phyloP scores from a whole-genome alignment of 148 eudicot genomes.

The Amaranthus cruentus region DNA sequence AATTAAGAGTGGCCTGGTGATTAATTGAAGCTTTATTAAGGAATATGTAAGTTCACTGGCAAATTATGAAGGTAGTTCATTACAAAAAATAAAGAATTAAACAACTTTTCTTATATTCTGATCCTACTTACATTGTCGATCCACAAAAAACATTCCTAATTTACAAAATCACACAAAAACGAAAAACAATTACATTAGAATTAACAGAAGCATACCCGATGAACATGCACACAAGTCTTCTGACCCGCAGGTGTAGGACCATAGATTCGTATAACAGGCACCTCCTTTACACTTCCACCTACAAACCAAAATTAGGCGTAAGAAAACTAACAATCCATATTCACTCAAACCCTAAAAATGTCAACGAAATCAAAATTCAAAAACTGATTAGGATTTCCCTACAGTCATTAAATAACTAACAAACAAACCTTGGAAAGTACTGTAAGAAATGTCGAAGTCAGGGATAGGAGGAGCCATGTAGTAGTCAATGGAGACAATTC shows the following conservation, averaged over 20 bases:
- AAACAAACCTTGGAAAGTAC: constrained; percentile 63
- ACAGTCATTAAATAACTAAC: background rate
- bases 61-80: background rate
- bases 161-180: background rate
- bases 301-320: constrained; percentile 1
- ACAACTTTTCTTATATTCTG: background rate
- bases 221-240: constrained; percentile 84
- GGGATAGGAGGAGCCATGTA: constrained; percentile 79
- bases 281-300: constrained; percentile 89
- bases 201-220: constrained; percentile 44
- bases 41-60: too few relatives aligned
- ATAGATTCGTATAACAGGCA: constrained; percentile 82
- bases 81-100: background rate
- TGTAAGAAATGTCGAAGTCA: constrained; percentile 60
- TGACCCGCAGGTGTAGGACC: constrained; percentile 94
- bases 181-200: background rate
- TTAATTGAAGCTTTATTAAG: background rate
- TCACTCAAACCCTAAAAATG: constrained; percentile 12
- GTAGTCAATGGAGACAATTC: constrained; percentile 80
- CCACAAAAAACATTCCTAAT: background rate
- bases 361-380: background rate
- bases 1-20: background rate
- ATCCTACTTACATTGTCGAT: background rate
- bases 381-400: constrained; percentile 3
- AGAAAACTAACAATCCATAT: background rate